A percentile compares a stretch with the other conserved stretches of the same genome.
Evolutionary conservation across 1,139 yeast species (phyloP).

Genomic region (Sporopachydermia cereana): DNA sequence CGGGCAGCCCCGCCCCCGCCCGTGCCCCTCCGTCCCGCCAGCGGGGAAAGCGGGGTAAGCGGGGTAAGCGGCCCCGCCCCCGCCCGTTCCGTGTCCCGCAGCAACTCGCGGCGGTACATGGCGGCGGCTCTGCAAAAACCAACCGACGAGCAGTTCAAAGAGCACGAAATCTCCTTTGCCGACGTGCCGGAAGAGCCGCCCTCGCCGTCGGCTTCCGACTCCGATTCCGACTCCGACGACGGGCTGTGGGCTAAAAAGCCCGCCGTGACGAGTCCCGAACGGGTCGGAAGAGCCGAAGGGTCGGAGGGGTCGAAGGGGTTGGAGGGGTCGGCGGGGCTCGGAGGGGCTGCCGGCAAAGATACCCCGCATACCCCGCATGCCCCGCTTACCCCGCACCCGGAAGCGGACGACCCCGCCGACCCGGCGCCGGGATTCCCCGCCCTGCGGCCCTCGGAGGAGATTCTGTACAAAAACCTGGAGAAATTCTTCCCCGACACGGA

Average conservation of each 20-base stretch:
- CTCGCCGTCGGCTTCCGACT: conserved; percentile 30
- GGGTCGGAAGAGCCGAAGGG: no score
- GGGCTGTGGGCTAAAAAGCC: conserved; percentile 53
- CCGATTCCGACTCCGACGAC: conserved; percentile 30
- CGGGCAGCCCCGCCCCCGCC: conserved; percentile 75
- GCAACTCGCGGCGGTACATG: neutral
- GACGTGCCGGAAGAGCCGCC: conserved; percentile 49
- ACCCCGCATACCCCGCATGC: no score
- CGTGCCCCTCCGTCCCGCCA: conserved; percentile 10
- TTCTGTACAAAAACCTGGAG: conserved; percentile 82
- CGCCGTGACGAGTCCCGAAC: conserved; percentile 12
- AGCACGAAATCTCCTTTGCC: conserved; percentile 61
- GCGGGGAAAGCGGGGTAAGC: neutral
- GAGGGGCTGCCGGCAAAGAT: conserved; percentile 13
- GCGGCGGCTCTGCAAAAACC: neutral
- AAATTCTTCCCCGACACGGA: conserved; percentile 88
- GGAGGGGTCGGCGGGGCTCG: no score
- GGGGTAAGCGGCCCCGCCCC: neutral
- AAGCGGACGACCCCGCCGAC: conserved; percentile 7
- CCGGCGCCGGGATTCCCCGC: conserved; percentile 26
- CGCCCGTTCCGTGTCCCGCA: neutral
- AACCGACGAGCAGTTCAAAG: conserved; percentile 42
- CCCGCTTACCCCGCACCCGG: conserved; percentile 11
- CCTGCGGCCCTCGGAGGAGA: conserved; percentile 91
- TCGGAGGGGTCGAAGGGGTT: no score